These are phyloP conservation scores for Pseudocercospora cruenta DNA, from an alignment of 2,329 filamentous ascomycete genomes.

Conservation along the genomic window DNA sequence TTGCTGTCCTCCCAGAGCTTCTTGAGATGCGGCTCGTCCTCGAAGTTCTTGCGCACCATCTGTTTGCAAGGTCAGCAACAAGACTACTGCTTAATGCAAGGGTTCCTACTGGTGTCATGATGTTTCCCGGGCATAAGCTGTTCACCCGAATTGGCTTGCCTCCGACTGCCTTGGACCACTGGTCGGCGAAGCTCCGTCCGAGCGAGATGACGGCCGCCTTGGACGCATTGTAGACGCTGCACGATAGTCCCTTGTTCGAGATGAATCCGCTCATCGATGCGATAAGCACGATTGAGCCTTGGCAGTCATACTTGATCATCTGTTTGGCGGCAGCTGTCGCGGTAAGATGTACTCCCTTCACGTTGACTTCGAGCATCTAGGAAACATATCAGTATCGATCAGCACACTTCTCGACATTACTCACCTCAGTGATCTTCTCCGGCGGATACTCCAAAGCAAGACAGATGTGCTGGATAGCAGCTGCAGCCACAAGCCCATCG, in stretches of 20 bases:
- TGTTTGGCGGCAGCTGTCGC: constrained; percentile 52
- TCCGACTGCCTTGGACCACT: constrained; percentile 42
- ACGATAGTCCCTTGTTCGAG: constrained; percentile 28
- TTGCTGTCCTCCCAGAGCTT: constrained; percentile 38
- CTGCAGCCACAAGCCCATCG: constrained; percentile 39
- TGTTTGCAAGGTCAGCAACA: constrained; percentile 1
- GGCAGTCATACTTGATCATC: constrained; percentile 55
- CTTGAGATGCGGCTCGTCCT: constrained; percentile 34
- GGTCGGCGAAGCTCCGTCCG: constrained; percentile 24
- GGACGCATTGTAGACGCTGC: constrained; percentile 45
- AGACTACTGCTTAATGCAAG: no score
- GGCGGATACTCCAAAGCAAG: constrained; percentile 41
- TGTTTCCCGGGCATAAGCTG: constrained; percentile 39
- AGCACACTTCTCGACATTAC: neutral
- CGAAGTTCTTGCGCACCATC: constrained; percentile 41
- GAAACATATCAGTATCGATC: constrained; percentile 39
- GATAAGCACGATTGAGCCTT: constrained; percentile 54
- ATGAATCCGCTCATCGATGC: constrained; percentile 55
- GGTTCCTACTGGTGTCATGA: constrained; percentile 35
- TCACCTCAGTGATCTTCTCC: constrained; percentile 32
- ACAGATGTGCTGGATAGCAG: constrained; percentile 37
- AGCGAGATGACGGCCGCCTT: constrained; percentile 30
- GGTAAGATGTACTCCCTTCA: constrained; percentile 53
- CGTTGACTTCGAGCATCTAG: constrained; percentile 46
- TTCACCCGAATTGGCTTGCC: constrained; percentile 40